Conservation (phyloP, 2,329 filamentous ascomycete species). For the Arthrobotrys megalospora region DNA sequence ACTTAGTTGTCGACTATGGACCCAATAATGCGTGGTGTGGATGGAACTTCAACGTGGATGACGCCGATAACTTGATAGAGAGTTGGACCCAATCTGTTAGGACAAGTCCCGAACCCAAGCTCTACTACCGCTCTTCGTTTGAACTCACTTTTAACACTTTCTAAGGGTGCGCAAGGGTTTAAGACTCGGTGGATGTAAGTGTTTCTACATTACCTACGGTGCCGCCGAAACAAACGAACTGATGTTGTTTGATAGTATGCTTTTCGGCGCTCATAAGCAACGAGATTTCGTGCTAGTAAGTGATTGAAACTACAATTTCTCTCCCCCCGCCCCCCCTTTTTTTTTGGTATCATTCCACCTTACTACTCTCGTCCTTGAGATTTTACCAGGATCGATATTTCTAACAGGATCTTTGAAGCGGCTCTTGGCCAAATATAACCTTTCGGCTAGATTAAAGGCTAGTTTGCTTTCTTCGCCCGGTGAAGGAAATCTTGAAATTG, state of each 20-base stretch:
- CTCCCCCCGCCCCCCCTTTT: too few relatives aligned
- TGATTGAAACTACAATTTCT: too few relatives aligned
- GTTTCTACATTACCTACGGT: neutral
- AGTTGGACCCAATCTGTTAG: constrained; percentile 5
- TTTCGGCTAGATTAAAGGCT: constrained; percentile 12
- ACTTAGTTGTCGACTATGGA: constrained; percentile 20
- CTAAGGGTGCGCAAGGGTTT: neutral
- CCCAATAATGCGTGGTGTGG: constrained; percentile 30
- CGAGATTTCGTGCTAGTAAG: constrained; percentile 9
- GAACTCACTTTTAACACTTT: neutral
- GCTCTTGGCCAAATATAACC: constrained; percentile 7
- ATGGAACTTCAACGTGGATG: constrained; percentile 13
- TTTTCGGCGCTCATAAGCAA: constrained; percentile 21
- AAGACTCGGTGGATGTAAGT: constrained; percentile 30
- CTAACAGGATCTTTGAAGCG: too few relatives aligned
- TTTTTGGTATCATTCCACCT: too few relatives aligned
- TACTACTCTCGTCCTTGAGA: too few relatives aligned
- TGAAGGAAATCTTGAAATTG: constrained; percentile 17
- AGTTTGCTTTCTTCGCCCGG: constrained; percentile 8
- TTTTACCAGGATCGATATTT: neutral
- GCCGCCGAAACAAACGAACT: neutral
- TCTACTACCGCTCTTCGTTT: too few relatives aligned
- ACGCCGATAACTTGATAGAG: neutral
- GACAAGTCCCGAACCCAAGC: too few relatives aligned
- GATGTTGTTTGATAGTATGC: constrained; percentile 1